Evolutionary conservation across 2,329 filamentous ascomycete species (phyloP).

Genomic region (Epichloe aotearoae): DNA sequence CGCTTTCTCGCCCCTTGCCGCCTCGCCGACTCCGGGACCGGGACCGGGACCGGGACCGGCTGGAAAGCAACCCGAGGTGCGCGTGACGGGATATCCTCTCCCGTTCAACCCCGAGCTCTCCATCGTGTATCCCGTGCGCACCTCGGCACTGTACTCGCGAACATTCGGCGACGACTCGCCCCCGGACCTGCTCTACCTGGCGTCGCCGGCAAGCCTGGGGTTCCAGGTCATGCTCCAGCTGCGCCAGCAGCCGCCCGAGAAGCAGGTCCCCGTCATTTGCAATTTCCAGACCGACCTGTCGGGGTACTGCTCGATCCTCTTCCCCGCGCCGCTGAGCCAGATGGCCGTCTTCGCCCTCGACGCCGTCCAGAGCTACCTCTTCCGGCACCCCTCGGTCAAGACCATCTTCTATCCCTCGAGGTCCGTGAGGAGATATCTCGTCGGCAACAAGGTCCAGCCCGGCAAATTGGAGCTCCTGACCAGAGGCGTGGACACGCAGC

Average conservation of each 20-base stretch:
- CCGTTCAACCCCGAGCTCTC: conserved; percentile 61
- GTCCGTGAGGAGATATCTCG: too few relatives aligned
- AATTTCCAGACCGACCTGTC: conserved; percentile 63
- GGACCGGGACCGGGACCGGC: background rate
- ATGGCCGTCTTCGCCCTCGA: conserved; percentile 37
- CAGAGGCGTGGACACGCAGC: too few relatives aligned
- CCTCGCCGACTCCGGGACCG: conserved; percentile 18
- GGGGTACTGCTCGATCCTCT: conserved; percentile 57
- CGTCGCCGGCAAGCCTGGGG: conserved; percentile 54
- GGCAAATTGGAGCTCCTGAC: too few relatives aligned
- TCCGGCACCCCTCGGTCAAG: too few relatives aligned
- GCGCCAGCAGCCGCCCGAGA: conserved; percentile 40
- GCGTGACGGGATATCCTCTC: conserved; percentile 50
- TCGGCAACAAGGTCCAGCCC: too few relatives aligned
- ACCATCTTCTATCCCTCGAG: too few relatives aligned
- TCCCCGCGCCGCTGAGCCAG: conserved; percentile 46
- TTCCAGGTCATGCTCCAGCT: conserved; percentile 61
- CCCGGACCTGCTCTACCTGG: conserved; percentile 57
- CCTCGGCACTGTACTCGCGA: conserved; percentile 45
- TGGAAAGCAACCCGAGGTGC: conserved; percentile 34
- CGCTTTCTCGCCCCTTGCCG: conserved; percentile 31
- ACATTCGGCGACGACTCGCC: conserved; percentile 38
- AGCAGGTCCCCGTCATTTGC: conserved; percentile 46
- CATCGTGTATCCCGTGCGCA: conserved; percentile 54
- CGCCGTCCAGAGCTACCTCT: too few relatives aligned